These are phyloP conservation scores for Rhizophagus sp. DNA, from an alignment of 192 early-diverging fungal species.

Conservation along the genomic window DNA sequence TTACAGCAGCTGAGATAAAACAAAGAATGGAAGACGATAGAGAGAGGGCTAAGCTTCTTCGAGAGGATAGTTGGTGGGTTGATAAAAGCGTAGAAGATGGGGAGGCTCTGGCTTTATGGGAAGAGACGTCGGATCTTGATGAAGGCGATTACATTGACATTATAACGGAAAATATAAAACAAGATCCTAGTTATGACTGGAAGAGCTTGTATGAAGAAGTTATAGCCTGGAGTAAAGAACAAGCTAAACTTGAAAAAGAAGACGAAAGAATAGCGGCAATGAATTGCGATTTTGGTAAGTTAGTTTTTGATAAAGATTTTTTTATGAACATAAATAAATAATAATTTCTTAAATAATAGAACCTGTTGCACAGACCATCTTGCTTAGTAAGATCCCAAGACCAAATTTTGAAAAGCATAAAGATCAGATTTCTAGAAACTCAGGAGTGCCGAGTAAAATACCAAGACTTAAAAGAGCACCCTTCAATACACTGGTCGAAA, in stretches of 20 bases:
- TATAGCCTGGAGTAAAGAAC: constrained; percentile 7
- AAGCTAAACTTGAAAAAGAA: neutral
- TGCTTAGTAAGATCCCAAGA: neutral
- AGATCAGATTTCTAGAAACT: neutral
- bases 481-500: neutral
- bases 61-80: constrained; percentile 60
- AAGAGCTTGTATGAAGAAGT: constrained; percentile 32
- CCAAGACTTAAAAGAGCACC: neutral
- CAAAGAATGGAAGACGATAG: constrained; percentile 60
- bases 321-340: neutral
- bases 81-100: constrained; percentile 43
- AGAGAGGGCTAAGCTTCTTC: constrained; percentile 55
- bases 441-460: neutral
- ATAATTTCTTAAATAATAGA: neutral
- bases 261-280: neutral
- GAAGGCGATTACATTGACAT: constrained; percentile 51
- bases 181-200: constrained; percentile 40
- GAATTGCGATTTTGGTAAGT: neutral
- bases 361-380: neutral
- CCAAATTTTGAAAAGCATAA: neutral
- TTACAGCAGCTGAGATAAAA: constrained; percentile 54
- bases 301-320: neutral
- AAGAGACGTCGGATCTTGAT: constrained; percentile 43
- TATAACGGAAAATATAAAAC: constrained; percentile 39
- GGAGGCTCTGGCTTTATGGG: constrained; percentile 52